phyloP scores from a whole-genome alignment of 257 asterid genomes.

The Gentiana macrophylla region DNA sequence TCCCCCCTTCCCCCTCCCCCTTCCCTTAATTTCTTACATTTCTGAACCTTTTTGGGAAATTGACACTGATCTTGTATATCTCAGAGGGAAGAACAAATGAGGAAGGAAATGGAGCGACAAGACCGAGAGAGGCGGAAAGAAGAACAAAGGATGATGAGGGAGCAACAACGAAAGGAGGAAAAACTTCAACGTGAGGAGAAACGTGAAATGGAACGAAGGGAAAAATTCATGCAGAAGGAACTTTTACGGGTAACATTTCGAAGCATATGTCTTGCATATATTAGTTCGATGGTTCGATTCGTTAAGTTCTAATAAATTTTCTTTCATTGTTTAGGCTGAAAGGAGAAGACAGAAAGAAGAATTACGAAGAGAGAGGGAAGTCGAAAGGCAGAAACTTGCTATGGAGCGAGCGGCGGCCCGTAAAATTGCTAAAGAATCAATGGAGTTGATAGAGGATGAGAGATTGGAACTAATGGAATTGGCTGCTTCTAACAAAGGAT shows the following conservation, averaged over 20 bases:
- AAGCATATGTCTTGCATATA: neutral
- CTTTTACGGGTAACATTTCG: constrained; percentile 45
- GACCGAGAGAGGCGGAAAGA: constrained; percentile 90
- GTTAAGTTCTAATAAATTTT: neutral
- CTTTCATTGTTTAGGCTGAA: constrained; percentile 54
- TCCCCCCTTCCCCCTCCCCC: neutral
- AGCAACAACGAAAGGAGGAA: constrained; percentile 85
- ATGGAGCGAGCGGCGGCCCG: constrained; percentile 90
- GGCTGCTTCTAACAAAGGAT: constrained; percentile 84
- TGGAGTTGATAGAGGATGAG: constrained; percentile 97
- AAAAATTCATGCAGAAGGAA: constrained; percentile 85
- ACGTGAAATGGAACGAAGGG: constrained; percentile 98
- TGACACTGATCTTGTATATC: constrained; percentile 14
- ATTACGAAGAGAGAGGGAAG: constrained; percentile 69
- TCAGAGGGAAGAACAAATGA: constrained; percentile 91
- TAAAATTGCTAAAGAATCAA: constrained; percentile 83
- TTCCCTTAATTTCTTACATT: neutral
- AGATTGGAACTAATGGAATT: constrained; percentile 95
- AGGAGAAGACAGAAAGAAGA: constrained; percentile 92
- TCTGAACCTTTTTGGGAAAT: constrained; percentile 6
- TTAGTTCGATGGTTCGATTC: neutral
- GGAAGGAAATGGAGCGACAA: constrained; percentile 87
- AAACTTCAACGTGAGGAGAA: constrained; percentile 89
- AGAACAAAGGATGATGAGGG: constrained; percentile 69
- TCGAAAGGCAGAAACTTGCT: constrained; percentile 77